phyloP scores from a whole-genome alignment of 2,329 filamentous ascomycete genomes.

The Davidsoniella neocaledoniae region DNA sequence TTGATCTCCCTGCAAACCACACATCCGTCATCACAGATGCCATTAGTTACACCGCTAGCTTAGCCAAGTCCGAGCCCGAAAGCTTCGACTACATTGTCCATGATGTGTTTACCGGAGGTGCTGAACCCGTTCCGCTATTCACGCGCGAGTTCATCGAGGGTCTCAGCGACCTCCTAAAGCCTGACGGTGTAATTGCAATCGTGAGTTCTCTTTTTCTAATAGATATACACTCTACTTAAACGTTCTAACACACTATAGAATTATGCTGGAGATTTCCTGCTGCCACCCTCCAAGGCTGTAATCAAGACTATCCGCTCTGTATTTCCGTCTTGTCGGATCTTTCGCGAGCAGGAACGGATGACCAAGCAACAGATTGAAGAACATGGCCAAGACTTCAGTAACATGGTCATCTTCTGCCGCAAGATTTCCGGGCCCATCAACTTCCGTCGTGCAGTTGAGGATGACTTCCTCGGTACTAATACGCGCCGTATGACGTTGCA shows the following conservation, averaged over 20 bases:
- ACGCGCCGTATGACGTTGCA: slow-evolving; percentile 53
- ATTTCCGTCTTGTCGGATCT: slow-evolving; percentile 83
- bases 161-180: slow-evolving; percentile 53
- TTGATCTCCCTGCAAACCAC: slow-evolving; percentile 61
- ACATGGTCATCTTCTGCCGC: slow-evolving; percentile 90
- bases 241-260: slow-evolving; percentile 39
- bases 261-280: slow-evolving; percentile 75
- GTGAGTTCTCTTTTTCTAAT: slow-evolving; percentile 31
- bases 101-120: slow-evolving; percentile 93
- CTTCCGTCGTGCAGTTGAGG: slow-evolving; percentile 48
- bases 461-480: slow-evolving; percentile 57
- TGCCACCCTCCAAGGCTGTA: slow-evolving; percentile 61
- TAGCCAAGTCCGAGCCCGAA: slow-evolving; percentile 25
- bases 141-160: slow-evolving; percentile 67
- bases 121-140: slow-evolving; percentile 77
- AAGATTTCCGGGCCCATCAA: slow-evolving; percentile 37
- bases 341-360: slow-evolving; percentile 53
- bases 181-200: slow-evolving; percentile 73
- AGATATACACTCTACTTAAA: slow-evolving; percentile 7
- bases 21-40: slow-evolving; percentile 71
- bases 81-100: slow-evolving; percentile 87
- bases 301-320: slow-evolving; percentile 66
- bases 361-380: slow-evolving; percentile 30
- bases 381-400: slow-evolving; percentile 59
- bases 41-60: slow-evolving; percentile 43